Evolutionary conservation across 2,329 filamentous ascomycete species (phyloP).

Genomic region (Cytospora schulzeri): DNA sequence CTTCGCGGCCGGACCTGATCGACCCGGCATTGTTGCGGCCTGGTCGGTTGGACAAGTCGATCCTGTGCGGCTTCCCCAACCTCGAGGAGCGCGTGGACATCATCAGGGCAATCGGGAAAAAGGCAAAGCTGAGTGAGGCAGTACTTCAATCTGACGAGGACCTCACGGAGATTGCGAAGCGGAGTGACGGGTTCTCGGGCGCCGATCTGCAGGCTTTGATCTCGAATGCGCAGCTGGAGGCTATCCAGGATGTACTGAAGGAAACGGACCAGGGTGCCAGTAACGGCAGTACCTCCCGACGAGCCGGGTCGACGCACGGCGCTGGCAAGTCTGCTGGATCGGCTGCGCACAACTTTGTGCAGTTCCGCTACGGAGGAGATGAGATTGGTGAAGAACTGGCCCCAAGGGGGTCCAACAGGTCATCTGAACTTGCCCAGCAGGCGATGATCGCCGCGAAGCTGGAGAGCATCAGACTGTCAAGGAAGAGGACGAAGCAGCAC

Average conservation of each 20-base stretch:
- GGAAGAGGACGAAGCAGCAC: slow-evolving; percentile 62
- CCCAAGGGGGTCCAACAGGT: slow-evolving; percentile 51
- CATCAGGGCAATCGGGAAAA: slow-evolving; percentile 77
- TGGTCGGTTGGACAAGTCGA: slow-evolving; percentile 87
- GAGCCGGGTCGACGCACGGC: slow-evolving; percentile 28
- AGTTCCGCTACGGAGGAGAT: slow-evolving; percentile 78
- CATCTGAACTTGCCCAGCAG: slow-evolving; percentile 68
- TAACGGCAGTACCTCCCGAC: slow-evolving; percentile 39
- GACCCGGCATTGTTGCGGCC: slow-evolving; percentile 91
- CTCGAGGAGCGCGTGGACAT: slow-evolving; percentile 85
- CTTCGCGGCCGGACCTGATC: slow-evolving; percentile 89
- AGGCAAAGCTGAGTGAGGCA: slow-evolving; percentile 72
- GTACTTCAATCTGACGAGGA: slow-evolving; percentile 59
- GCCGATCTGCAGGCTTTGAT: slow-evolving; percentile 93
- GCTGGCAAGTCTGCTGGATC: slow-evolving; percentile 26
- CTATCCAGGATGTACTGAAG: slow-evolving; percentile 88
- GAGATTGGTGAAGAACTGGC: slow-evolving; percentile 46
- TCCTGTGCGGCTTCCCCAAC: slow-evolving; percentile 87
- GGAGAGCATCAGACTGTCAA: slow-evolving; percentile 72
- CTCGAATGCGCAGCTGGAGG: slow-evolving; percentile 95
- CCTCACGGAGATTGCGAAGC: slow-evolving; percentile 72
- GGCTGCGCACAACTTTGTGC: slow-evolving; percentile 63
- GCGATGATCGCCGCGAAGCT: slow-evolving; percentile 81
- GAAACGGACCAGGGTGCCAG: slow-evolving; percentile 50
- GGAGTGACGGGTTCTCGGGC: slow-evolving; percentile 88